Evolutionary conservation across 768 basidiomycete species (phyloP).

Genomic region (Kwoniella dejecticola): DNA sequence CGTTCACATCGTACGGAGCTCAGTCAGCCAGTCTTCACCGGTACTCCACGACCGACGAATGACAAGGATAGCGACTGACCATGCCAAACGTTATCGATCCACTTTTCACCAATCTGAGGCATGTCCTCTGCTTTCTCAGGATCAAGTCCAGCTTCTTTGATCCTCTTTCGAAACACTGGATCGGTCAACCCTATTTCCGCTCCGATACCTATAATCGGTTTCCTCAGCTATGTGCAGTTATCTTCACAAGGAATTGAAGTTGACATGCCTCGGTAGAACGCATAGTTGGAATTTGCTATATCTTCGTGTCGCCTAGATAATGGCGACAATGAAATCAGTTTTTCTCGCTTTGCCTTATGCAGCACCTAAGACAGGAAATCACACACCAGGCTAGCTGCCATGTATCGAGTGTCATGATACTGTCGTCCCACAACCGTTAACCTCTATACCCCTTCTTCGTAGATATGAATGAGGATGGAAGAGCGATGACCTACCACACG

Average conservation of each 20-base stretch:
- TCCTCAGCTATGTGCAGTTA: no score
- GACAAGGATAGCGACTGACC: constrained; percentile 50
- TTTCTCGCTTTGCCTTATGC: no score
- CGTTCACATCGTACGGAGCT: neutral
- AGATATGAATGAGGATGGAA: constrained; percentile 23
- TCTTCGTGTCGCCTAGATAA: constrained; percentile 41
- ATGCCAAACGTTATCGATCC: constrained; percentile 42
- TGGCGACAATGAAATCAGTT: no score
- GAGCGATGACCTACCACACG: constrained; percentile 59
- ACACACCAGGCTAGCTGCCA: constrained; percentile 23
- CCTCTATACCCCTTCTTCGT: no score
- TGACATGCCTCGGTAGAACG: no score
- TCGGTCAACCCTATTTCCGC: constrained; percentile 20
- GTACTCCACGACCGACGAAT: no score
- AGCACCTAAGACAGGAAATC: no score
- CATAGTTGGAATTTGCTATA: constrained; percentile 64
- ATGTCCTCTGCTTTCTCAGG: constrained; percentile 48
- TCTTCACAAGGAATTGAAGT: no score
- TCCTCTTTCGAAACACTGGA: constrained; percentile 19
- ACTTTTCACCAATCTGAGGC: constrained; percentile 36
- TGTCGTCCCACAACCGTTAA: neutral
- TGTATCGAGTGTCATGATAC: constrained; percentile 17
- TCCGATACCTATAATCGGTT: constrained; percentile 28
- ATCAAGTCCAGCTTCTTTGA: constrained; percentile 56
- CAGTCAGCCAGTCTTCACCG: no score